Conservation (phyloP, 164 flowering plant genomes). For the Liquidambar formosana region DNA sequence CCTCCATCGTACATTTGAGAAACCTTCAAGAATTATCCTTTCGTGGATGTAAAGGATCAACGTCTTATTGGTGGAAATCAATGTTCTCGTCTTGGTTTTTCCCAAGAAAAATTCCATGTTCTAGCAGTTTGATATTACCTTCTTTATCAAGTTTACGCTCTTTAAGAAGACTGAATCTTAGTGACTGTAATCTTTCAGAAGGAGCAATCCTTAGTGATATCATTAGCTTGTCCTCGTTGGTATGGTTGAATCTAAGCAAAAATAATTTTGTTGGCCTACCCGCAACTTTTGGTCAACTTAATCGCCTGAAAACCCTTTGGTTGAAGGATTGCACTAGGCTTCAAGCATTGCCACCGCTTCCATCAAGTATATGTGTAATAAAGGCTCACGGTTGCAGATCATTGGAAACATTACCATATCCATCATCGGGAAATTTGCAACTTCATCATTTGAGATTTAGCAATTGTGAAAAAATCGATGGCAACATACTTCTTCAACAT, state of each 20-base stretch:
- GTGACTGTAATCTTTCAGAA: slow-evolving; percentile 14
- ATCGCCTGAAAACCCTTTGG: background rate
- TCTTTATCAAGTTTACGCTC: slow-evolving; percentile 8
- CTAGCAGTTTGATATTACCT: background rate
- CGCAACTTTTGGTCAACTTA: slow-evolving; percentile 1
- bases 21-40: slow-evolving; percentile 10
- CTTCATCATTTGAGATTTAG: background rate
- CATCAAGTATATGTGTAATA: background rate
- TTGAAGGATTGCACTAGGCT: slow-evolving; percentile 4
- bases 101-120: background rate
- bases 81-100: background rate
- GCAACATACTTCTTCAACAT: background rate
- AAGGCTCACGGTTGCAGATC: slow-evolving; percentile 2
- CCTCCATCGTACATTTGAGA: slow-evolving; percentile 7
- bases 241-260: slow-evolving; percentile 6
- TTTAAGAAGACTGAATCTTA: slow-evolving; percentile 4
- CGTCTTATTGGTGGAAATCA: background rate
- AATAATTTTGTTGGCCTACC: slow-evolving; percentile 19
- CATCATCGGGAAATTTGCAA: background rate
- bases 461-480: background rate
- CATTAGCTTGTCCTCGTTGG: slow-evolving; percentile 14
- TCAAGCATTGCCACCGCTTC: slow-evolving; percentile 13
- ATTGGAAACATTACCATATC: slow-evolving; percentile 1
- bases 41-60: background rate
- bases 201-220: slow-evolving; percentile 16